phyloP scores from a whole-genome alignment of 345 rosid species.

The Eucalyptus regnans region DNA sequence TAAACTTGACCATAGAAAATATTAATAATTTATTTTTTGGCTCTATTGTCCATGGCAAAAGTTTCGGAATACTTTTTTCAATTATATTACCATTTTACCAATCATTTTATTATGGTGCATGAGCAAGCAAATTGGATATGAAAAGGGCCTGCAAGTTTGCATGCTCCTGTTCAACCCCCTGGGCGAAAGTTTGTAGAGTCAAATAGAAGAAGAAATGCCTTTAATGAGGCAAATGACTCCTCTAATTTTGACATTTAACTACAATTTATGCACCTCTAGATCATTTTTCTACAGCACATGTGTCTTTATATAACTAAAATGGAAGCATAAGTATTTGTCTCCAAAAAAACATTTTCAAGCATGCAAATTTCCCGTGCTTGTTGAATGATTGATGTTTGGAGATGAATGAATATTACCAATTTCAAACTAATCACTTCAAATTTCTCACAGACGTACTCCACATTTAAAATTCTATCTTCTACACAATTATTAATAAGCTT shows the following conservation, averaged over 20 bases:
- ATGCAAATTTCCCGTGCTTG: background rate
- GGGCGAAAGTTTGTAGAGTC: background rate
- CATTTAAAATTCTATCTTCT: background rate
- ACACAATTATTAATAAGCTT: background rate
- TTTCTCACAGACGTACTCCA: background rate
- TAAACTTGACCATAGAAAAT: too few relatives aligned
- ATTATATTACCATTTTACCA: too few relatives aligned
- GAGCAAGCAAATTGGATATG: background rate
- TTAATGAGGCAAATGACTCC: background rate
- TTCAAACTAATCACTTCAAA: background rate
- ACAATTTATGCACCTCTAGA: background rate
- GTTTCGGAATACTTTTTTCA: background rate
- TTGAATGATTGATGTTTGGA: background rate
- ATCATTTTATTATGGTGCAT: background rate
- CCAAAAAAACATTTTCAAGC: background rate
- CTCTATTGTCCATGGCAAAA: background rate
- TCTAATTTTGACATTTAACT: background rate
- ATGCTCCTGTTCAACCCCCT: too few relatives aligned
- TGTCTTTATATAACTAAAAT: background rate
- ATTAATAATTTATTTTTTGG: background rate
- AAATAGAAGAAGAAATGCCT: background rate
- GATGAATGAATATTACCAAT: background rate
- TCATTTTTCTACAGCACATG: background rate
- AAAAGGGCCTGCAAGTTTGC: background rate
- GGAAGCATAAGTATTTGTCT: background rate